Evolutionary conservation across 208 protist species (phyloP).

Genomic region (Trypanosoma theileri): DNA sequence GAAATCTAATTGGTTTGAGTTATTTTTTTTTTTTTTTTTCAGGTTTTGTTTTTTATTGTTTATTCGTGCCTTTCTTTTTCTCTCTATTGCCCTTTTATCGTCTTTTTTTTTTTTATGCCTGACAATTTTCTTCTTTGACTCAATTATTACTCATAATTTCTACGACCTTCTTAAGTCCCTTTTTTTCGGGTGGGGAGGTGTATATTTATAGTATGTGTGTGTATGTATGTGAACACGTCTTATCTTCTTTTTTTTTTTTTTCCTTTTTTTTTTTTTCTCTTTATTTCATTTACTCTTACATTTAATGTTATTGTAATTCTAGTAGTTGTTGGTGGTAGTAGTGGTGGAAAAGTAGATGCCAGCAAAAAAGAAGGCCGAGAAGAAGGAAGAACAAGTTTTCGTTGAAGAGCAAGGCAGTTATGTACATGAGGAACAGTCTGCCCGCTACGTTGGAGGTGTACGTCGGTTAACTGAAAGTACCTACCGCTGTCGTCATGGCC

Average conservation of each 20-base stretch:
- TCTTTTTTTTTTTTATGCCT: neutral
- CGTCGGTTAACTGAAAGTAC: slow-evolving; percentile 38
- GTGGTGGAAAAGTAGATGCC: slow-evolving; percentile 43
- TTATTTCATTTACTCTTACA: neutral
- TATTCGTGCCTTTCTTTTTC: neutral
- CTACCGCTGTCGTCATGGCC: slow-evolving; percentile 61
- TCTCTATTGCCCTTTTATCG: neutral
- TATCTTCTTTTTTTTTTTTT: neutral
- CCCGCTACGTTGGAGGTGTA: slow-evolving; percentile 62
- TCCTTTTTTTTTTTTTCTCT: slow-evolving; percentile 8
- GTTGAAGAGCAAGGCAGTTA: slow-evolving; percentile 73
- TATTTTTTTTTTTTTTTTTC: slow-evolving; percentile 5
- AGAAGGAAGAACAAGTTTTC: slow-evolving; percentile 72
- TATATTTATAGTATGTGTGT: neutral
- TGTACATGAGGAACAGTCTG: slow-evolving; percentile 62
- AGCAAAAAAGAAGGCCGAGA: slow-evolving; percentile 71
- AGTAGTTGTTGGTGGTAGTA: neutral
- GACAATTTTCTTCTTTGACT: no score
- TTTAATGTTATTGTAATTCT: neutral
- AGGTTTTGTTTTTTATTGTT: neutral
- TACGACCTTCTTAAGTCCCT: no score
- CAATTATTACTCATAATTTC: no score
- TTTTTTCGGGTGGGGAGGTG: neutral
- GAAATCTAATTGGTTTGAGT: neutral
- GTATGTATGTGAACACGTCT: neutral